Evolutionary conservation across 345 rosid species (phyloP).

Genomic region (Dovyalis caffra): DNA sequence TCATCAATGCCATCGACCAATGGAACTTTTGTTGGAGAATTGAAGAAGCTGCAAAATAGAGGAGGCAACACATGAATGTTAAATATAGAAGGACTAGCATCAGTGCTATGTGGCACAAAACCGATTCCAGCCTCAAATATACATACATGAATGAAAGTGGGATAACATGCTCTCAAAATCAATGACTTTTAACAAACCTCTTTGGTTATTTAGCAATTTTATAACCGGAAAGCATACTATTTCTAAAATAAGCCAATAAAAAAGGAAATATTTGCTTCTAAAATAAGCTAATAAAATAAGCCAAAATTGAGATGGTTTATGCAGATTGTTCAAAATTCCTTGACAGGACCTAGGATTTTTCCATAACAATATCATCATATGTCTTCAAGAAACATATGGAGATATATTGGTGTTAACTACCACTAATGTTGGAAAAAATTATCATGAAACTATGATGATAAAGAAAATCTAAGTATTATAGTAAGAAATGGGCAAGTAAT

Average conservation of each 20-base stretch:
- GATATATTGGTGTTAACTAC: neutral
- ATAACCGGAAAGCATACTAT: neutral
- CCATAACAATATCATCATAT: neutral
- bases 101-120: too few relatives aligned
- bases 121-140: neutral
- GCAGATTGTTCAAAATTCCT: neutral
- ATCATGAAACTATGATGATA: neutral
- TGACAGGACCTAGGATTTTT: neutral
- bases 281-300: neutral
- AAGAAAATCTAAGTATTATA: neutral
- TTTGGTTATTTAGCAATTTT: neutral
- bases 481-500: neutral
- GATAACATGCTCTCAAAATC: neutral
- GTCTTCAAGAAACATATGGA: neutral
- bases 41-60: slow-evolving; percentile 28
- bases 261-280: neutral
- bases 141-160: neutral
- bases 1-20: slow-evolving; percentile 22
- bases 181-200: neutral
- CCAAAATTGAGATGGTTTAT: neutral
- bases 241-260: neutral
- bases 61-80: neutral
- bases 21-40: slow-evolving; percentile 5
- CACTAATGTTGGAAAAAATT: too few relatives aligned
- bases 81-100: neutral